Evolutionary conservation across 352 stramenopile genomes (phyloP).

Genomic region (Phytophthora pisi): DNA sequence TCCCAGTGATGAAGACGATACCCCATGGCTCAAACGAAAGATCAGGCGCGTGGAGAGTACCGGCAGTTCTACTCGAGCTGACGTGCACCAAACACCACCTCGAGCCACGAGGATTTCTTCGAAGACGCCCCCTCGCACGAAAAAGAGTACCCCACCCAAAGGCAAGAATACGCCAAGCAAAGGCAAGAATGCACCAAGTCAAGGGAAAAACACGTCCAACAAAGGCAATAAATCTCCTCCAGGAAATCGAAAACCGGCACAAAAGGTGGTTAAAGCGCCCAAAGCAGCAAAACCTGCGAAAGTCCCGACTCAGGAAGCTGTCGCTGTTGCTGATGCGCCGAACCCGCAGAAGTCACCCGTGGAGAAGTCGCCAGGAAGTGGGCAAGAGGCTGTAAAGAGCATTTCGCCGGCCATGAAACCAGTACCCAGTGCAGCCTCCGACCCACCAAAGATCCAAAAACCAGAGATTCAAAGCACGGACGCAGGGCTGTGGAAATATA

Average conservation of each 20-base stretch:
- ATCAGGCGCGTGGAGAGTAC: conserved; percentile 8
- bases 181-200: not conserved
- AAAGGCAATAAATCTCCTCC: not conserved
- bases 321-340: not conserved
- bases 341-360: not conserved
- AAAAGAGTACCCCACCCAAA: not conserved
- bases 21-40: conserved; percentile 12
- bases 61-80: not conserved
- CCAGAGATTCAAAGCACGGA: not conserved
- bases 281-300: not conserved
- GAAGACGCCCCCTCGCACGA: not conserved
- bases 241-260: not conserved
- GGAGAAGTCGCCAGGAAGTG: not conserved
- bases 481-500: no score
- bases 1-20: conserved; percentile 6
- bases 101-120: not conserved
- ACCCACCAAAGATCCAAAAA: not conserved
- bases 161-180: not conserved
- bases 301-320: not conserved
- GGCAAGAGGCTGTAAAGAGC: not conserved
- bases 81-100: not conserved
- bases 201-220: not conserved
- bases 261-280: not conserved
- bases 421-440: not conserved
- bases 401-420: not conserved